Conservation (phyloP, 768 basidiomycete species). For the Fomitopsis pulvina region DNA sequence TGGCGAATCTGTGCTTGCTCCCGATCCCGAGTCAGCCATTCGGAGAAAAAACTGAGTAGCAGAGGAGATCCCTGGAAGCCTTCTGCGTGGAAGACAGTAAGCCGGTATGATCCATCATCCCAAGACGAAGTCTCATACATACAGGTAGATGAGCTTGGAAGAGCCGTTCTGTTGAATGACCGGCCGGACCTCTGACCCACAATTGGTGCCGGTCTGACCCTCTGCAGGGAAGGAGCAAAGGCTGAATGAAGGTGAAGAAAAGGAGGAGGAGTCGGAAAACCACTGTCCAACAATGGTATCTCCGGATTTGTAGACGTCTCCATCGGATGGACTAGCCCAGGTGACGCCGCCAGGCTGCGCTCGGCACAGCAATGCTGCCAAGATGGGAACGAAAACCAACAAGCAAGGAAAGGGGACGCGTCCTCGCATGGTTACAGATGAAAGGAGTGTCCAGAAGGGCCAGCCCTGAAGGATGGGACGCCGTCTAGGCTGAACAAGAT, state of each 20-base stretch:
- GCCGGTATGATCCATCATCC: not conserved
- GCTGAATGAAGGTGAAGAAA: constrained; percentile 29
- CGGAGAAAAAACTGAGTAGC: constrained; percentile 20
- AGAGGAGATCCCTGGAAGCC: constrained; percentile 20
- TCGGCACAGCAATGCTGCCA: constrained; percentile 2
- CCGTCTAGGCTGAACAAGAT: no score
- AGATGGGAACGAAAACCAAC: not conserved
- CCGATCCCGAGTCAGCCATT: constrained; percentile 24
- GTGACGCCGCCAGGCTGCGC: constrained; percentile 11
- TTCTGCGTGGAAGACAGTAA: constrained; percentile 2
- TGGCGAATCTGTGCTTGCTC: constrained; percentile 21
- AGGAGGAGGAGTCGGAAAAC: constrained; percentile 14
- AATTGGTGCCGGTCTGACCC: constrained; percentile 5
- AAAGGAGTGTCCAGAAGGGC: constrained; percentile 1
- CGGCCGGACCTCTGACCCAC: constrained; percentile 23
- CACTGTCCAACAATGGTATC: constrained; percentile 28
- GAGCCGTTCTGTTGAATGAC: constrained; percentile 19
- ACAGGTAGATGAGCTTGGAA: constrained; percentile 22
- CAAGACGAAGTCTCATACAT: not conserved
- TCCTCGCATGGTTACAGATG: not conserved
- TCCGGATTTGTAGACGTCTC: constrained; percentile 21
- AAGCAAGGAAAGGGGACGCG: not conserved
- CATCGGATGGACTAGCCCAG: constrained; percentile 24
- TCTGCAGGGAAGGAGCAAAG: constrained; percentile 20
- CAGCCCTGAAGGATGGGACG: not conserved